Conservation (phyloP, 2,329 filamentous ascomycete genomes). For the Pseudogymnoascus sp. region DNA sequence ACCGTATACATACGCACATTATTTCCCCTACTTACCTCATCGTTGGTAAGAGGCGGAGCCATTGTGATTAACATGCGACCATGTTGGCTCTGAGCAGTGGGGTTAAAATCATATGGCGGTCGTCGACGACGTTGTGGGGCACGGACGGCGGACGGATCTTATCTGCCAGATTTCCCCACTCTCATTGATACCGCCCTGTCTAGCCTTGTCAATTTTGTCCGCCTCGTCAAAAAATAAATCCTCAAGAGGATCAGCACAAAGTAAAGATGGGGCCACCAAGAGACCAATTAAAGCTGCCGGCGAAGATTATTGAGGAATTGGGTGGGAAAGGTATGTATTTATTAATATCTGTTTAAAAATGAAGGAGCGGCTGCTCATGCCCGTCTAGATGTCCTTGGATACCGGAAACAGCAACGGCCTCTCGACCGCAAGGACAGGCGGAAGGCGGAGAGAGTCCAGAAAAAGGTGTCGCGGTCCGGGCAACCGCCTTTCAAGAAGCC, state of each 20-base stretch:
- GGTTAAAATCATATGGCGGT: conserved; percentile 4
- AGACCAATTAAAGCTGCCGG: conserved; percentile 36
- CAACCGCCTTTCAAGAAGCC: conserved; percentile 2
- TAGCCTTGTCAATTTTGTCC: conserved; percentile 8
- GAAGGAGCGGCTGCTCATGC: conserved; percentile 10
- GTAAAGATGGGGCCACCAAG: conserved; percentile 16
- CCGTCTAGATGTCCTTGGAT: conserved; percentile 16
- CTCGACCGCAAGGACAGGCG: conserved; percentile 25
- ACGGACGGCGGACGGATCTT: conserved; percentile 6
- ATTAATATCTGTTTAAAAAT: not conserved
- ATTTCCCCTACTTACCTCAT: conserved; percentile 41
- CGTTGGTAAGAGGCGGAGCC: conserved; percentile 49
- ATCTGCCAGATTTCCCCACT: not conserved
- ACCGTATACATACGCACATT: not conserved
- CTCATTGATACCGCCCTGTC: not conserved
- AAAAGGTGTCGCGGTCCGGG: conserved; percentile 20
- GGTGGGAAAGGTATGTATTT: conserved; percentile 26
- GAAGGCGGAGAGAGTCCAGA: conserved; percentile 25
- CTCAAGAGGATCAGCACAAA: not conserved
- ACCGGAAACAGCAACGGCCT: conserved; percentile 13
- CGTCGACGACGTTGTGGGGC: not conserved
- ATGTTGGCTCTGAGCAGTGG: conserved; percentile 8
- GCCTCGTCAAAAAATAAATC: conserved; percentile 4
- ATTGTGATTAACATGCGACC: conserved; percentile 25
- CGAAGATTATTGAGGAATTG: conserved; percentile 37